Percentiles rank a stretch among this genome's conserved stretches.
These are phyloP conservation scores for Russula ochroleuca DNA, from an alignment of 768 basidiomycete genomes.

Conservation along the genomic window DNA sequence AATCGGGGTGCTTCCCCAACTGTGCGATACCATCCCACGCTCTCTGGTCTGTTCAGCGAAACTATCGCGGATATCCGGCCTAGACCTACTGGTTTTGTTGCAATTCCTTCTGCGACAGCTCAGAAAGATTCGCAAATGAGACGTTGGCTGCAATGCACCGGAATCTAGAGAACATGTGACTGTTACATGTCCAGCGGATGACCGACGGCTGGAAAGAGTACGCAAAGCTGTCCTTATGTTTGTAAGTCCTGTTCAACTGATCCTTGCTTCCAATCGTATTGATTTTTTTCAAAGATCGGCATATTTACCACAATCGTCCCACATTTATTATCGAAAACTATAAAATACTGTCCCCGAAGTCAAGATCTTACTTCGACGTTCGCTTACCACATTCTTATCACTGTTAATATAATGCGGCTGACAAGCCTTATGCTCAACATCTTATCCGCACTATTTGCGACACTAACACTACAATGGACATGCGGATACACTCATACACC, in stretches of 20 bases:
- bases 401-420: background rate
- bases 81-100: slow-evolving; percentile 11
- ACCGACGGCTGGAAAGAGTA: background rate
- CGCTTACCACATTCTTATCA: background rate
- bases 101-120: background rate
- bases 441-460: background rate
- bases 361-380: no score
- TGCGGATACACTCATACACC: background rate
- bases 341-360: background rate
- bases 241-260: background rate
- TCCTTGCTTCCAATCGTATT: background rate
- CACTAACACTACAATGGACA: background rate
- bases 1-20: background rate
- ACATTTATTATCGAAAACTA: background rate
- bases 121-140: background rate
- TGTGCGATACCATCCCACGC: slow-evolving; percentile 4
- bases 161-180: background rate
- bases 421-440: background rate
- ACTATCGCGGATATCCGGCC: background rate
- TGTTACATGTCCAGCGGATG: background rate
- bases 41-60: slow-evolving; percentile 12
- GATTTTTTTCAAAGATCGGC: background rate
- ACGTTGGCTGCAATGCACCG: background rate
- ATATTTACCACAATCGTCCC: background rate
- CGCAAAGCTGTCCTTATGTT: background rate